These are phyloP conservation scores for Cryptococcus sp. DNA, from an alignment of 1,284 basidiomycete species.

Conservation along the genomic window DNA sequence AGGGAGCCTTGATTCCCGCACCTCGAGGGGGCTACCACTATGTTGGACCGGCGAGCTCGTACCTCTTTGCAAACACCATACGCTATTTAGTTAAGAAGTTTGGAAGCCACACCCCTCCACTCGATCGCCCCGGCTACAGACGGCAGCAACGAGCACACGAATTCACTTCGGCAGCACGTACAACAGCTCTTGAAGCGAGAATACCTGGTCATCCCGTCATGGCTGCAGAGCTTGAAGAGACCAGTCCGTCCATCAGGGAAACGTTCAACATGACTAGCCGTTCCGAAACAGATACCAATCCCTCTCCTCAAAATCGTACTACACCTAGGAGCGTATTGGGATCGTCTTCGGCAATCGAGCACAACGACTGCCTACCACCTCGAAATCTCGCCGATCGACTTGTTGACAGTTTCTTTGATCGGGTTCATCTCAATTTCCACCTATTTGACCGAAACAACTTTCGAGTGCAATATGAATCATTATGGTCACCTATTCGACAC, in stretches of 20 bases:
- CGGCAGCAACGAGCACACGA: constrained; percentile 2
- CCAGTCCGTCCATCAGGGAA: background rate
- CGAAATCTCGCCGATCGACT: constrained; percentile 4
- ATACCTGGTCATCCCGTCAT: constrained; percentile 5
- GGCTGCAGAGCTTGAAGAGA: constrained; percentile 2
- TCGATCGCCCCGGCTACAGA: constrained; percentile 1
- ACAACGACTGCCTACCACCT: background rate
- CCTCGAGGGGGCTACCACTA: constrained; percentile 11
- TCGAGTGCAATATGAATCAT: constrained; percentile 3
- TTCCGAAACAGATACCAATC: no score
- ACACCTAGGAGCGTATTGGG: background rate
- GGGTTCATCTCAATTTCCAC: constrained; percentile 8
- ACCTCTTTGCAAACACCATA: constrained; percentile 8
- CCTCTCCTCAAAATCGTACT: background rate
- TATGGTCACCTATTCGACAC: background rate
- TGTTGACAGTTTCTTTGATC: constrained; percentile 9
- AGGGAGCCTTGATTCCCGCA: constrained; percentile 8
- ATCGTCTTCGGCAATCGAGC: background rate
- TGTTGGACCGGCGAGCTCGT: constrained; percentile 9
- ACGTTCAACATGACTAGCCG: background rate
- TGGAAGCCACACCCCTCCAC: background rate
- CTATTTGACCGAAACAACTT: constrained; percentile 10
- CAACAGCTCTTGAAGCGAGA: constrained; percentile 5
- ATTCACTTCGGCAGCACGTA: constrained; percentile 1
- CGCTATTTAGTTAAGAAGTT: constrained; percentile 5